Conservation (phyloP, 202 grass and related monocot species). For the Panicum hallii region DNA sequence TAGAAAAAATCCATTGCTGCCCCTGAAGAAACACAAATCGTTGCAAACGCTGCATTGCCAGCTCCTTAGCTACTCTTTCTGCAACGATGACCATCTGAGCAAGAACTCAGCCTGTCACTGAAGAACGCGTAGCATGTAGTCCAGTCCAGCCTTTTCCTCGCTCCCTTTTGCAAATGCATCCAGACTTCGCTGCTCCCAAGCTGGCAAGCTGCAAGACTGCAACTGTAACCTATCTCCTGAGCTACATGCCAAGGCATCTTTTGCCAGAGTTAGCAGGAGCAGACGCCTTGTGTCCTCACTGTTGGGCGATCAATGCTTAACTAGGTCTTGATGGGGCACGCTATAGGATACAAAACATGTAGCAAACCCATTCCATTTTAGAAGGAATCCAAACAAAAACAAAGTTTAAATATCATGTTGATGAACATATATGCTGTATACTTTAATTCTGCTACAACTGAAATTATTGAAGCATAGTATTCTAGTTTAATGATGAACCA, state of each 20-base stretch:
- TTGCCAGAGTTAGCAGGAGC: not conserved
- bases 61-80: too few species aligned
- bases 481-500: too few species aligned
- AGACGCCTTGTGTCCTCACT: not conserved
- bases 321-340: not conserved
- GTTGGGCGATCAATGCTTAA: not conserved
- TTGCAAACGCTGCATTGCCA: not conserved
- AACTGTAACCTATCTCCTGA: not conserved
- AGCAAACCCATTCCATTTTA: not conserved
- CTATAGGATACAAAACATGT: not conserved
- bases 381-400: not conserved
- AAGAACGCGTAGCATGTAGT: not conserved
- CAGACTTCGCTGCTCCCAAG: not conserved
- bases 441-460: not conserved
- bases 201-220: not conserved
- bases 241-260: slow-evolving; percentile 12
- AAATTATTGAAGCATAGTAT: too few species aligned
- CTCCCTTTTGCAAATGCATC: not conserved
- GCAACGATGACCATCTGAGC: not conserved
- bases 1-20: too few species aligned
- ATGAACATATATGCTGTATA: not conserved
- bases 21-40: not conserved
- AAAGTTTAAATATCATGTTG: not conserved
- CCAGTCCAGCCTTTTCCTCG: not conserved
- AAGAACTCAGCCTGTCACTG: not conserved